Conservation (phyloP, 192 early-diverging fungal genomes). For the Lobosporangium transversale region DNA sequence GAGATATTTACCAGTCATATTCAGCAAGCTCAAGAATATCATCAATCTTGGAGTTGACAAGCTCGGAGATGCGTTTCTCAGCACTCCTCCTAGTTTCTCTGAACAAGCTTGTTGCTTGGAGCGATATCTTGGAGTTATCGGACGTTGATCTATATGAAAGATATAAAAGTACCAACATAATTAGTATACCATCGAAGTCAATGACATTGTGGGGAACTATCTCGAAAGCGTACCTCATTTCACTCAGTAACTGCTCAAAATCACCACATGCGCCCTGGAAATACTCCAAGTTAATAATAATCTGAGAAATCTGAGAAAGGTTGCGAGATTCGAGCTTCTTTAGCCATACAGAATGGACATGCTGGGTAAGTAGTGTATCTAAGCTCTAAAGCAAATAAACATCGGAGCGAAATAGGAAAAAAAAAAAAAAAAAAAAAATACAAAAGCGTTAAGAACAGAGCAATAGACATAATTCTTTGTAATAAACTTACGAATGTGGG, state of each 20-base stretch:
- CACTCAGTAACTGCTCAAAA: constrained; percentile 81
- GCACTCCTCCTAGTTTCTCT: constrained; percentile 73
- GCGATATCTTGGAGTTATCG: constrained; percentile 63
- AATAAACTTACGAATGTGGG: no score
- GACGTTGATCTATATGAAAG: constrained; percentile 63
- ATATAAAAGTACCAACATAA: not conserved
- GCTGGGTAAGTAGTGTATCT: constrained; percentile 76
- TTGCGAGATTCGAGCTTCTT: constrained; percentile 73
- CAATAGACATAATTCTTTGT: not conserved
- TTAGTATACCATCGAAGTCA: not conserved
- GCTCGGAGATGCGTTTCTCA: constrained; percentile 83
- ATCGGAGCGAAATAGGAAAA: no score
- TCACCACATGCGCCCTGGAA: constrained; percentile 74
- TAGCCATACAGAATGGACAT: constrained; percentile 73
- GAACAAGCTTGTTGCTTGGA: constrained; percentile 75
- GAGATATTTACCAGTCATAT: constrained; percentile 80
- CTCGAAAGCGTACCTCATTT: constrained; percentile 68
- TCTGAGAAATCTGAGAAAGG: constrained; percentile 86
- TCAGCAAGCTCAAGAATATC: constrained; percentile 83
- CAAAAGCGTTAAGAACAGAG: not conserved
- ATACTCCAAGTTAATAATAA: constrained; percentile 84
- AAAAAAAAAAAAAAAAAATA: no score
- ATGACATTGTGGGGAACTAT: no score
- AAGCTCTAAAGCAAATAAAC: constrained; percentile 63
- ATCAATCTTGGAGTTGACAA: constrained; percentile 85